Conservation (phyloP, 176 grass and related monocot genomes). For the Aegilops longissima region DNA sequence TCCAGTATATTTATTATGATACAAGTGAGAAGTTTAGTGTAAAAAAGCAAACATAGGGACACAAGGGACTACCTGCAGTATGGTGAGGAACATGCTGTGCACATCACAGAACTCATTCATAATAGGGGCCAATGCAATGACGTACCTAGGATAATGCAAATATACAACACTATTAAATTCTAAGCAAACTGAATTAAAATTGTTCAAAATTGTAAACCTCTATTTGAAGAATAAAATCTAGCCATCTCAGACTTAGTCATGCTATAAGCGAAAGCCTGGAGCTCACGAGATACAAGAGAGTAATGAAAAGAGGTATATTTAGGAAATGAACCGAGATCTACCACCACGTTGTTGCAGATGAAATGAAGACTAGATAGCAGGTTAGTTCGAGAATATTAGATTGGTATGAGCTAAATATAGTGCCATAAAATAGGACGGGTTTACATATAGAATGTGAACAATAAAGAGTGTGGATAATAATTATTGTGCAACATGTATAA, state of each 20-base stretch:
- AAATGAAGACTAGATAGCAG: background rate
- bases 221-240: background rate
- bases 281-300: background rate
- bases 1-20: background rate
- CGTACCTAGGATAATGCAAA: conserved; percentile 46
- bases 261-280: background rate
- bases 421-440: background rate
- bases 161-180: background rate
- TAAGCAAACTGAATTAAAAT: background rate
- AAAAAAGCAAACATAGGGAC: conserved; percentile 14
- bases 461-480: background rate
- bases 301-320: conserved; percentile 10
- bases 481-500: background rate
- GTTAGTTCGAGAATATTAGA: too few relatives aligned
- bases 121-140: conserved; percentile 54
- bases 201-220: background rate
- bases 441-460: background rate
- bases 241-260: background rate
- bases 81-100: conserved; percentile 60
- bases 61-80: conserved; percentile 66
- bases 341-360: background rate
- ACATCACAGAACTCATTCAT: conserved; percentile 67
- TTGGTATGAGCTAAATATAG: too few relatives aligned
- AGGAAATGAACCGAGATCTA: background rate
- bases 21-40: background rate